These are phyloP conservation scores for Malus fusca DNA, from an alignment of 306 rosid genomes.

Conservation along the genomic window DNA sequence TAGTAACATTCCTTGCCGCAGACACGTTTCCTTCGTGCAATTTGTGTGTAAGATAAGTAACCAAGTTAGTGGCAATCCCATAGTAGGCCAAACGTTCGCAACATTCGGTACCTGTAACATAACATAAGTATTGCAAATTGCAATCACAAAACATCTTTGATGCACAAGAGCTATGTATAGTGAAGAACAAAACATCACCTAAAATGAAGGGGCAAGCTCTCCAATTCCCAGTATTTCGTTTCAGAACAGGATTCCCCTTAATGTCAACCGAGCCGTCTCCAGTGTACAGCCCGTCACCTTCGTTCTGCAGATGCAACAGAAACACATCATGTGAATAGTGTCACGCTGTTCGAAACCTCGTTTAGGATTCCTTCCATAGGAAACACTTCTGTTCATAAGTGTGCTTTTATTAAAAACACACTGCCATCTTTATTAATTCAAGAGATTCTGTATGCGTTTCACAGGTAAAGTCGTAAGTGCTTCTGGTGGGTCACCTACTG, in stretches of 20 bases:
- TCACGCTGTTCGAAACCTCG: background rate
- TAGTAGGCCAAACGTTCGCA: conserved; percentile 94
- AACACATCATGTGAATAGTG: background rate
- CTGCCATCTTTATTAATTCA: background rate
- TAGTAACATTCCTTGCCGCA: conserved; percentile 93
- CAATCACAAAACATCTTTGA: background rate
- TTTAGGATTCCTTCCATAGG: background rate
- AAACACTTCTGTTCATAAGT: background rate
- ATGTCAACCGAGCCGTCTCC: conserved; percentile 52
- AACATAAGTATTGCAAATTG: too few species aligned
- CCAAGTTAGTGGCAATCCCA: conserved; percentile 89
- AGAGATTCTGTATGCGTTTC: background rate
- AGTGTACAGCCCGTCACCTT: conserved; percentile 26
- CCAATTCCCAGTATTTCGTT: conserved; percentile 50
- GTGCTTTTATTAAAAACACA: background rate
- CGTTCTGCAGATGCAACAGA: conserved; percentile 18
- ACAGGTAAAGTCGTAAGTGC: background rate
- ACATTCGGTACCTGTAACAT: conserved; percentile 68
- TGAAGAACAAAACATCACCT: conserved; percentile 26
- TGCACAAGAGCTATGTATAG: background rate
- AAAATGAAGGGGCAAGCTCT: conserved; percentile 55
- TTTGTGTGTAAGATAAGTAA: conserved; percentile 78
- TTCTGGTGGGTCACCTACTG: background rate
- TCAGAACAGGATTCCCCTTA: conserved; percentile 38
- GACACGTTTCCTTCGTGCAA: conserved; percentile 81